Percentiles rank a stretch among this genome's conserved stretches.
These are phyloP conservation scores for Spathaspora arborariae DNA, from an alignment of 805 yeast species.

Conservation along the genomic window DNA sequence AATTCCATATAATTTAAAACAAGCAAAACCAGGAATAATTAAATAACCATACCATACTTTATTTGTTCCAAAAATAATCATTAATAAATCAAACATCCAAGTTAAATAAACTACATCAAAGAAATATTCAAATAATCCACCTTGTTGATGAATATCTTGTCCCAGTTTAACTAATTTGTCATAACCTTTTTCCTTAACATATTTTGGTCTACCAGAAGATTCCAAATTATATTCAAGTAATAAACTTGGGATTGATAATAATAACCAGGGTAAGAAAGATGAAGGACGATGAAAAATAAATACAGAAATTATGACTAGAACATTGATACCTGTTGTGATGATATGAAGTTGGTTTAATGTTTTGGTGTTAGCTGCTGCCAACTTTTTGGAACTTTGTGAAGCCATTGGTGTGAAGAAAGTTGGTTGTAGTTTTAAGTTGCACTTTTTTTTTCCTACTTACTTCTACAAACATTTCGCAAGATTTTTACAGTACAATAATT, in stretches of 20 bases:
- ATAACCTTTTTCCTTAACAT: slow-evolving; percentile 26
- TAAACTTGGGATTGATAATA: slow-evolving; percentile 35
- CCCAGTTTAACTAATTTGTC: slow-evolving; percentile 49
- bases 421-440: not conserved
- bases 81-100: slow-evolving; percentile 51
- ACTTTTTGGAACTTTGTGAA: slow-evolving; percentile 53
- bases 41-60: slow-evolving; percentile 56
- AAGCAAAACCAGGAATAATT: slow-evolving; percentile 51
- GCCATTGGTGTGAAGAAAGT: slow-evolving; percentile 39
- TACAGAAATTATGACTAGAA: slow-evolving; percentile 33
- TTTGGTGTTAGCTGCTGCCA: slow-evolving; percentile 39
- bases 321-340: slow-evolving; percentile 33
- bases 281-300: slow-evolving; percentile 43
- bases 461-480: not conserved
- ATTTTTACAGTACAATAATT: not conserved
- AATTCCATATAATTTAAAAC: slow-evolving; percentile 42
- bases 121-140: slow-evolving; percentile 63
- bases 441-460: not conserved
- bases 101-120: slow-evolving; percentile 69
- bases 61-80: slow-evolving; percentile 51
- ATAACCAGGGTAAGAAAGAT: slow-evolving; percentile 34
- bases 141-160: slow-evolving; percentile 55
- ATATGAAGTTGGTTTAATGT: slow-evolving; percentile 38
- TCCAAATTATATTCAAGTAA: slow-evolving; percentile 53
- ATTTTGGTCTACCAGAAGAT: slow-evolving; percentile 57